Conservation (phyloP, 1,284 basidiomycete genomes). For the Vanrija sp. region DNA sequence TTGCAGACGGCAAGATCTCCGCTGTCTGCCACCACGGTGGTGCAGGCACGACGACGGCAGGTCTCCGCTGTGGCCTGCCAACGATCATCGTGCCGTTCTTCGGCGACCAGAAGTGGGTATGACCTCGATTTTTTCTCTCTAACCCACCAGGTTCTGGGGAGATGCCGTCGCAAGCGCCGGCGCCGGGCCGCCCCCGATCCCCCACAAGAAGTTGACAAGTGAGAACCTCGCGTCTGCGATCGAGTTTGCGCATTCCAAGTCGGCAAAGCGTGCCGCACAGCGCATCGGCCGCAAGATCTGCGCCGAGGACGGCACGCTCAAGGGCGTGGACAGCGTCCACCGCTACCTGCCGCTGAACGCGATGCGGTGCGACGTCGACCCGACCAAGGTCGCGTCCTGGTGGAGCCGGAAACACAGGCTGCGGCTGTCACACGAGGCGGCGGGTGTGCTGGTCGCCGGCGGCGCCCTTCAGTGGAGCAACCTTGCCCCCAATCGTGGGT, state of each 20-base stretch:
- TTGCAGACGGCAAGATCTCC: constrained; percentile 55
- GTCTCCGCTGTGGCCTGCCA: constrained; percentile 61
- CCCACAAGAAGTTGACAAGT: constrained; percentile 55
- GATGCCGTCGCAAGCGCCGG: constrained; percentile 62
- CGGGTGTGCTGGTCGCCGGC: constrained; percentile 54
- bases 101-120: constrained; percentile 57
- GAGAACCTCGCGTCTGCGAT: constrained; percentile 59
- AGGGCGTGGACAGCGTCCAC: constrained; percentile 59
- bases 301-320: constrained; percentile 55
- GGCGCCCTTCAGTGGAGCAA: constrained; percentile 51
- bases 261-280: constrained; percentile 54
- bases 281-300: constrained; percentile 57
- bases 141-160: constrained; percentile 49
- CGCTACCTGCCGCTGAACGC: constrained; percentile 60
- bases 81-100: constrained; percentile 68
- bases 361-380: constrained; percentile 58
- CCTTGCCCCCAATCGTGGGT: constrained; percentile 55
- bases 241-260: constrained; percentile 52
- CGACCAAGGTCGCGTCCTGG: constrained; percentile 57
- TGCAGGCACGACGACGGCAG: constrained; percentile 63
- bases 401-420: constrained; percentile 57
- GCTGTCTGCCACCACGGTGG: constrained; percentile 67
- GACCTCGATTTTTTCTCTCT: no score
- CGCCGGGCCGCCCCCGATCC: constrained; percentile 61
- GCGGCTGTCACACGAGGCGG: constrained; percentile 57